Percentiles rank a stretch among this genome's conserved stretches.
Conservation (phyloP, 768 basidiomycete species). For the Kwoniella sp. region DNA sequence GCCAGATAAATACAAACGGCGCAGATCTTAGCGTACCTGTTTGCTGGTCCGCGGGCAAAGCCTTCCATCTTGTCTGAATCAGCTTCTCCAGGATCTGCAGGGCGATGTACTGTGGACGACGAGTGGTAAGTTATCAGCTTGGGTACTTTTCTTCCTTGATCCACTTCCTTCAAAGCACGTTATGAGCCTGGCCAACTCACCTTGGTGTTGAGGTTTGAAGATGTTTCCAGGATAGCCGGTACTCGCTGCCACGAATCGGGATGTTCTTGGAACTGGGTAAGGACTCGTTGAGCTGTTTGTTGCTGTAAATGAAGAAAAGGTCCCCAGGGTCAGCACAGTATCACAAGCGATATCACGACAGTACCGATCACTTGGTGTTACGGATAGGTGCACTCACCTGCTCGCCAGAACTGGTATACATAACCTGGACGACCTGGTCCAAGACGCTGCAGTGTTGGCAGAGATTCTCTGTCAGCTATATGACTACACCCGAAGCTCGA, state of each 20-base stretch:
- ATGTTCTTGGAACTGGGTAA: conserved; percentile 94
- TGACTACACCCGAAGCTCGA: no score
- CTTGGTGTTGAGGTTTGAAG: conserved; percentile 78
- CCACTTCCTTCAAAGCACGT: no score
- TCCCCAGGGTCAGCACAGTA: not conserved
- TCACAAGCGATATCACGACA: not conserved
- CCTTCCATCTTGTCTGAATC: conserved; percentile 93
- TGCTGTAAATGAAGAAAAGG: conserved; percentile 63
- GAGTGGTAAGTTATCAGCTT: not conserved
- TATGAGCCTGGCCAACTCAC: conserved; percentile 47
- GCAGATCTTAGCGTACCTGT: conserved; percentile 72
- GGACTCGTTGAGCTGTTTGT: conserved; percentile 88
- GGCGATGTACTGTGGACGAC: conserved; percentile 76
- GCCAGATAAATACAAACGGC: conserved; percentile 39
- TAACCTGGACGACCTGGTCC: conserved; percentile 89
- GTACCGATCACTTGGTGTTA: not conserved
- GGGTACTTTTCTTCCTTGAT: no score
- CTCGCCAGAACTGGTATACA: conserved; percentile 80
- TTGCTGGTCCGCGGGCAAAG: conserved; percentile 88
- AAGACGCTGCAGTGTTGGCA: conserved; percentile 61
- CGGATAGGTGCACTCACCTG: conserved; percentile 64
- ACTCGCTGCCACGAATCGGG: conserved; percentile 97
- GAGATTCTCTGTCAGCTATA: not conserved
- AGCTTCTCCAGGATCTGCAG: conserved; percentile 95
- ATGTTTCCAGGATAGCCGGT: conserved; percentile 85